Evolutionary conservation across 2,329 filamentous ascomycete genomes (phyloP), one percentile per base, ranked within the genome.

Genomic region (Paraphoma chrysanthemicola): DNA sequence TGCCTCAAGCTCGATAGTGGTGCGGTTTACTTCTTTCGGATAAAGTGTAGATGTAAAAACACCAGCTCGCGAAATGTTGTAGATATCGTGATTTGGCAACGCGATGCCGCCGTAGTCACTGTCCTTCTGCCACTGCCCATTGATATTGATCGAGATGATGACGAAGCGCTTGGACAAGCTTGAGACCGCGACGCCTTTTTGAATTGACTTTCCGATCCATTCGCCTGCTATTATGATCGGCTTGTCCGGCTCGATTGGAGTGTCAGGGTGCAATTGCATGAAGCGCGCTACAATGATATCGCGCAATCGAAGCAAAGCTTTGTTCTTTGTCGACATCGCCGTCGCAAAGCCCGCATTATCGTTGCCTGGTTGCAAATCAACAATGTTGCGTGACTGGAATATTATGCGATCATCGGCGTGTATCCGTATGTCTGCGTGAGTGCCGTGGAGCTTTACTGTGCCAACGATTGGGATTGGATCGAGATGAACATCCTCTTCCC

Each of bases 391-490:
- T 2, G 66, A 70, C 29, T 74, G 70, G 6, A 73, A 60, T 12
- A 59, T 28, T 31, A 74, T 66, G 11, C 18, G 59, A 16, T 70
- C 33, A 43, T 69, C 55, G 9, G 29, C 36, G 36, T 64, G 50
- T 31, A 75, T 43, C 4, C 73, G 57, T 5, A 75, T 72, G 43
- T 74, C 71, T 31, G 66, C 67, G 39, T 74, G 74, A 1, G 70
- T 73, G 28, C 73, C 72, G 52, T 74, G 73, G 14, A 75, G 60
- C 31, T 74, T 77, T 41, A 72, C 63, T 7, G 66, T 73, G 38
- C 69, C 73, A 1, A 67, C 29, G 2, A 76, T 62, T 8, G 63
- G 60, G 7, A 72, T 63, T 1, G 63, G 53, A 1, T 47, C 38
- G 11, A 63, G 23, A 2, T 29, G 44, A 2, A 54, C 16, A 33